Percentiles rank a stretch among this genome's conserved stretches.
phyloP scores from a whole-genome alignment of 306 rosid species.

The Quercus rubra region DNA sequence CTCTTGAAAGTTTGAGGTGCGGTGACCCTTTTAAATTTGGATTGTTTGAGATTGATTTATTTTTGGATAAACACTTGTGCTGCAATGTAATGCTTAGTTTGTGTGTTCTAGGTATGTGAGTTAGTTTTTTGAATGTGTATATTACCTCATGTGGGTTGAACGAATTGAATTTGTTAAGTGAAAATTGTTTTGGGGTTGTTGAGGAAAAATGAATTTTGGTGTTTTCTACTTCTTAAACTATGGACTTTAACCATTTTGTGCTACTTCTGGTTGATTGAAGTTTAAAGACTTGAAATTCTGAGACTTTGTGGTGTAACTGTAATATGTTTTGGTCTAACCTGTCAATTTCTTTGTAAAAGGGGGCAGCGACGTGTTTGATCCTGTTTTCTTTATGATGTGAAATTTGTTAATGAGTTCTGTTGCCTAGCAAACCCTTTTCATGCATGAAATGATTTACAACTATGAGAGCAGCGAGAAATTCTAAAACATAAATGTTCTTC shows the following conservation, averaged over 20 bases:
- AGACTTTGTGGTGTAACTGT: background rate
- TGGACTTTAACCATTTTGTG: background rate
- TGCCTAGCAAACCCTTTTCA: background rate
- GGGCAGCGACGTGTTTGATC: background rate
- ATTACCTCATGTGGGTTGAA: background rate
- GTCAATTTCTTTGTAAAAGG: background rate
- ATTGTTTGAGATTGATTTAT: background rate
- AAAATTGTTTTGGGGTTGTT: background rate
- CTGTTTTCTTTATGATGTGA: background rate
- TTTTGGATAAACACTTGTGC: background rate
- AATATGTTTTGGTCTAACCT: background rate
- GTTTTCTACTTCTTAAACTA: background rate
- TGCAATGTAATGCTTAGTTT: background rate
- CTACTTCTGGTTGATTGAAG: background rate
- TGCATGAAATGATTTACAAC: background rate
- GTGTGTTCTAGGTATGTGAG: background rate
- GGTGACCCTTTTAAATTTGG: background rate
- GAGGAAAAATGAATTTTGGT: background rate
- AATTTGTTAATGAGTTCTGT: background rate
- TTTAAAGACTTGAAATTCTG: background rate
- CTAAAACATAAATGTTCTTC: too few species aligned
- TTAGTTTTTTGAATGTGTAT: background rate
- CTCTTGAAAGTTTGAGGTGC: constrained; percentile 78
- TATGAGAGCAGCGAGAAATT: too few species aligned
- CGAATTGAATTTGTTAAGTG: too few species aligned